phyloP scores from a whole-genome alignment of 257 asterid species.

The Ballota nigra region DNA sequence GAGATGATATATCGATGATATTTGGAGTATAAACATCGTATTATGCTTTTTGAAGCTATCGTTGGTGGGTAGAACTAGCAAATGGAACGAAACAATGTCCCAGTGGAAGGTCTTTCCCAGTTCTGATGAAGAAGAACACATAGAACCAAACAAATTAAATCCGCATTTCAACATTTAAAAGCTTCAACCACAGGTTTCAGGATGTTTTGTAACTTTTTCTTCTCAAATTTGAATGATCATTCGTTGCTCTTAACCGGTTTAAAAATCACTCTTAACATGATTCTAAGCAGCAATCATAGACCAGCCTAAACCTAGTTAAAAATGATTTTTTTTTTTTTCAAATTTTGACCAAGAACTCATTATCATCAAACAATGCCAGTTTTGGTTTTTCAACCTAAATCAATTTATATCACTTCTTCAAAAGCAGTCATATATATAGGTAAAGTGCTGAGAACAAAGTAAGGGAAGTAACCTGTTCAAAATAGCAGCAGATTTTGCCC shows the following conservation, averaged over 20 bases:
- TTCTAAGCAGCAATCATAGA: not conserved
- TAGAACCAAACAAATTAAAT: not conserved
- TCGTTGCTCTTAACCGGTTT: not conserved
- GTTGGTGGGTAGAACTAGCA: not conserved
- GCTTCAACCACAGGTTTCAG: not conserved
- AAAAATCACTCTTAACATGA: not conserved
- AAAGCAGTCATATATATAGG: not conserved
- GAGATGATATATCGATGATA: not conserved
- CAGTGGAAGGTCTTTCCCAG: not conserved
- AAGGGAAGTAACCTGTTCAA: constrained; percentile 56
- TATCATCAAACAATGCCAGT: not conserved
- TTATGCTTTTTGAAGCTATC: not conserved
- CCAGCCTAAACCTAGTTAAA: not conserved
- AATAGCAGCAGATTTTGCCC: constrained; percentile 92
- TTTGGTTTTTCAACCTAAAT: not conserved
- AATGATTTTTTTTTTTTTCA: not conserved
- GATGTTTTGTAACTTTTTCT: not conserved
- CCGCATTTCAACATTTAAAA: not conserved
- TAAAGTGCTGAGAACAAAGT: not conserved
- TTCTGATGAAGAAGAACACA: not conserved
- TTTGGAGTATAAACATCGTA: not conserved
- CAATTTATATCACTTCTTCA: not conserved
- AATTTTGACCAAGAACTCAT: not conserved
- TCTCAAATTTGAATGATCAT: not conserved
- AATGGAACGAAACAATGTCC: not conserved